phyloP scores from a whole-genome alignment of 352 stramenopile genomes.

The Phytophthora podocarpi region DNA sequence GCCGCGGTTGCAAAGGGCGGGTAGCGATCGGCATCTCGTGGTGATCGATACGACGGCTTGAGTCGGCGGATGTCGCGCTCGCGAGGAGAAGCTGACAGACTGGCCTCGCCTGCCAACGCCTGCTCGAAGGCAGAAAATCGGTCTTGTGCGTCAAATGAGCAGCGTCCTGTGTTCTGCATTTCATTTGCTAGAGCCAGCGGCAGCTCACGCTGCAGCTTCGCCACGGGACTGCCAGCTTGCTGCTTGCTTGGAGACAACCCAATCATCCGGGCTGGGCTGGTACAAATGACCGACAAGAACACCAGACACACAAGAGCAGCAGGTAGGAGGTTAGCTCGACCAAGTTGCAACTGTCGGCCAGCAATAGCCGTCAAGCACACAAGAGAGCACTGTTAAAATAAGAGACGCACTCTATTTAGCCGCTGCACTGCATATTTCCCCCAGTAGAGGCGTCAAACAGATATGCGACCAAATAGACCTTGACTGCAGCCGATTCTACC shows the following conservation, averaged over 20 bases:
- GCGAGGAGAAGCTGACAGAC: conserved; percentile 7
- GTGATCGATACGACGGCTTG: conserved; percentile 30
- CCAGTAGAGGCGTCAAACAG: conserved; percentile 5
- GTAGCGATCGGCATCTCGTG: conserved; percentile 23
- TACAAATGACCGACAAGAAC: too few species aligned
- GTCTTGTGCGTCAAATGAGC: conserved; percentile 46
- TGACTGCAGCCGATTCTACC: conserved; percentile 11
- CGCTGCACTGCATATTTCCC: background rate
- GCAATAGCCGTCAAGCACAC: conserved; percentile 11
- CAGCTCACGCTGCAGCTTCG: conserved; percentile 24
- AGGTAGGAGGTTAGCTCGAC: background rate
- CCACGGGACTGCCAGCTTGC: conserved; percentile 1
- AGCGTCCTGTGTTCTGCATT: conserved; percentile 36
- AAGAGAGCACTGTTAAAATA: conserved; percentile 28
- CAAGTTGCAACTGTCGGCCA: background rate
- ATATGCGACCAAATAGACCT: conserved; percentile 23
- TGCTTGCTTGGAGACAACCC: conserved; percentile 1
- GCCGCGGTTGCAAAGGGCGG: conserved; percentile 38
- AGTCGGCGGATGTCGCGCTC: conserved; percentile 27
- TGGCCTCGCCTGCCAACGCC: conserved; percentile 21
- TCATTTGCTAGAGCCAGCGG: conserved; percentile 18
- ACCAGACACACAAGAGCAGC: background rate
- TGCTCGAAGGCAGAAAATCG: conserved; percentile 40
- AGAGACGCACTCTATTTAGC: conserved; percentile 30
- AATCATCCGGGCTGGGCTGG: conserved; percentile 12